Conservation (phyloP, 2,329 filamentous ascomycete species). For the Sphaerulina musiva region DNA sequence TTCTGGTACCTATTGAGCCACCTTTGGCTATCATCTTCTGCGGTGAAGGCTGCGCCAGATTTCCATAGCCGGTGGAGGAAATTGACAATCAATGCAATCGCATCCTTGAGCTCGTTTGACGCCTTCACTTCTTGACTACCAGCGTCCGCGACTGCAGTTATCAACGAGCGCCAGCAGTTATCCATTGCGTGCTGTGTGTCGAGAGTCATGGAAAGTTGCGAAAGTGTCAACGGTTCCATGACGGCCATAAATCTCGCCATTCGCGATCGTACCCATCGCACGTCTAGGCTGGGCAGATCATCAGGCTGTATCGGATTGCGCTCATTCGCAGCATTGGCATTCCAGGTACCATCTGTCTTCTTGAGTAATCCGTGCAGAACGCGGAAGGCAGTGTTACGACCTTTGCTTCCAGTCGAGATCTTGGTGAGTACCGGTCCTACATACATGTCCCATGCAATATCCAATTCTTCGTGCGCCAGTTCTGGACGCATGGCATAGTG, state of each 20-base stretch:
- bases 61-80: constrained; percentile 66
- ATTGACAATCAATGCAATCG: constrained; percentile 65
- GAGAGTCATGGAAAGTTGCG: constrained; percentile 40
- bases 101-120: constrained; percentile 72
- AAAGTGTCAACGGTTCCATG: constrained; percentile 49
- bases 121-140: constrained; percentile 84
- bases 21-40: constrained; percentile 9
- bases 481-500: constrained; percentile 77
- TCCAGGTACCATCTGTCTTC: constrained; percentile 60
- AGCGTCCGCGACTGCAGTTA: constrained; percentile 59
- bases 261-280: constrained; percentile 79
- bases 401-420: constrained; percentile 46
- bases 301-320: constrained; percentile 49
- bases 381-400: constrained; percentile 57
- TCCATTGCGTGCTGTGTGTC: constrained; percentile 23
- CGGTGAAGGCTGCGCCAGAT: constrained; percentile 3
- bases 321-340: constrained; percentile 61
- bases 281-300: constrained; percentile 78
- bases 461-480: constrained; percentile 58
- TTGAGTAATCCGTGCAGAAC: constrained; percentile 71
- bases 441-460: constrained; percentile 71
- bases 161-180: constrained; percentile 42
- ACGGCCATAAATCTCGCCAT: constrained; percentile 58
- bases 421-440: constrained; percentile 58
- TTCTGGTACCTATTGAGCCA: constrained; percentile 21